These are phyloP conservation scores for Rubia yunnanensis DNA, from an alignment of 257 asterid species.

Conservation along the genomic window DNA sequence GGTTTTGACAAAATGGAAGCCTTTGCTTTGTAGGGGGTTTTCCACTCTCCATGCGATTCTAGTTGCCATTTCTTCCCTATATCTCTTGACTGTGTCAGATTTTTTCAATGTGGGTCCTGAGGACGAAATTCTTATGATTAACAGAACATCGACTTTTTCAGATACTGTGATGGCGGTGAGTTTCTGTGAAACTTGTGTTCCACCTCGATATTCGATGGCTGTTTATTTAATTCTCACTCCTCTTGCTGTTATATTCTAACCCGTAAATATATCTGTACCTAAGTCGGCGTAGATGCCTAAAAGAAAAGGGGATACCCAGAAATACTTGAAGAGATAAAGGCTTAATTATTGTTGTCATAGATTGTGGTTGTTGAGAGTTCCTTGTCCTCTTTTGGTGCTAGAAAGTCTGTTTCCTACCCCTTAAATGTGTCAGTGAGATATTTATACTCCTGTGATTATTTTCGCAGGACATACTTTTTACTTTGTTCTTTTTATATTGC, in stretches of 20 bases:
- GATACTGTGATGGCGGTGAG: slow-evolving; percentile 76
- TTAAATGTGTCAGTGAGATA: neutral
- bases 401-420: neutral
- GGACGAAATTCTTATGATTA: slow-evolving; percentile 32
- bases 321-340: no score
- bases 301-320: neutral
- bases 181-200: neutral
- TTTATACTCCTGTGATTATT: neutral
- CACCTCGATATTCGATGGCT: neutral
- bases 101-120: slow-evolving; percentile 38
- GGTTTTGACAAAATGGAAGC: slow-evolving; percentile 3
- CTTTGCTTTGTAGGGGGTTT: slow-evolving; percentile 55
- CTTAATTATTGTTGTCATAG: neutral
- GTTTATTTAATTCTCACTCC: neutral
- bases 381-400: neutral
- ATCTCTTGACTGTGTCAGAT: slow-evolving; percentile 54
- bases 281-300: neutral
- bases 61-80: slow-evolving; percentile 55
- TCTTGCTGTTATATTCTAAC: neutral
- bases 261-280: neutral
- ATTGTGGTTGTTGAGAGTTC: neutral
- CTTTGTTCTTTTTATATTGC: slow-evolving; percentile 17
- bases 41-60: slow-evolving; percentile 82
- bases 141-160: slow-evolving; percentile 52
- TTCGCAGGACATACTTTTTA: neutral